phyloP scores from a whole-genome alignment of 345 rosid genomes.

The Camelina neglecta region DNA sequence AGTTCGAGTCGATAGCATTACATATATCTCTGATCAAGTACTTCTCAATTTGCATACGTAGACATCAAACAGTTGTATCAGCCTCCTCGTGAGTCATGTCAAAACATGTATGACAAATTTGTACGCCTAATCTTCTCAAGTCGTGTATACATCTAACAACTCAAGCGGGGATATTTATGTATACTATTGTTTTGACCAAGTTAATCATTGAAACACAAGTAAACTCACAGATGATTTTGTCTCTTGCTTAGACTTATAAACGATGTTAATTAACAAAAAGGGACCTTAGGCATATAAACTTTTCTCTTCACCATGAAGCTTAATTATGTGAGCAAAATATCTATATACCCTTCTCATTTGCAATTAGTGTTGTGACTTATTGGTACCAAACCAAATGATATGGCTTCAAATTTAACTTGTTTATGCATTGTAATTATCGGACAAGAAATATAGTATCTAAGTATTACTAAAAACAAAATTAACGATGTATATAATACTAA shows the following conservation, averaged over 20 bases:
- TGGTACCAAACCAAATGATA: neutral
- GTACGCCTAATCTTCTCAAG: slow-evolving; percentile 11
- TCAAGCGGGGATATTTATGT: neutral
- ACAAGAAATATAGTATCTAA: neutral
- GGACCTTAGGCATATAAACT: too few species aligned
- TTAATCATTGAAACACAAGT: slow-evolving; percentile 3
- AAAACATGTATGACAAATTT: slow-evolving; percentile 28
- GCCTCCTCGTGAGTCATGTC: slow-evolving; percentile 29
- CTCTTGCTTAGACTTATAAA: slow-evolving; percentile 1
- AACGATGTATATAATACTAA: too few species aligned
- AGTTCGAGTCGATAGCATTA: slow-evolving; percentile 22
- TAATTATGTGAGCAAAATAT: too few species aligned
- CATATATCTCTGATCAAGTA: slow-evolving; percentile 27
- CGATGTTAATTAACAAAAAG: neutral
- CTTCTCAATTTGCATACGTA: slow-evolving; percentile 35
- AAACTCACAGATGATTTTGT: slow-evolving; percentile 14
- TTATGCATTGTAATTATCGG: neutral
- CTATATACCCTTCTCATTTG: too few species aligned
- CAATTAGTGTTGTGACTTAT: too few species aligned
- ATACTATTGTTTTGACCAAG: neutral
- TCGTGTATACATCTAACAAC: neutral
- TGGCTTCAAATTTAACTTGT: neutral
- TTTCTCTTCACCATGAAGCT: too few species aligned
- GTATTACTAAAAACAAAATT: neutral
- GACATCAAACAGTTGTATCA: slow-evolving; percentile 32